These are phyloP conservation scores for Penicillium arizonense DNA, from an alignment of 495 filamentous ascomycete species.

Conservation along the genomic window DNA sequence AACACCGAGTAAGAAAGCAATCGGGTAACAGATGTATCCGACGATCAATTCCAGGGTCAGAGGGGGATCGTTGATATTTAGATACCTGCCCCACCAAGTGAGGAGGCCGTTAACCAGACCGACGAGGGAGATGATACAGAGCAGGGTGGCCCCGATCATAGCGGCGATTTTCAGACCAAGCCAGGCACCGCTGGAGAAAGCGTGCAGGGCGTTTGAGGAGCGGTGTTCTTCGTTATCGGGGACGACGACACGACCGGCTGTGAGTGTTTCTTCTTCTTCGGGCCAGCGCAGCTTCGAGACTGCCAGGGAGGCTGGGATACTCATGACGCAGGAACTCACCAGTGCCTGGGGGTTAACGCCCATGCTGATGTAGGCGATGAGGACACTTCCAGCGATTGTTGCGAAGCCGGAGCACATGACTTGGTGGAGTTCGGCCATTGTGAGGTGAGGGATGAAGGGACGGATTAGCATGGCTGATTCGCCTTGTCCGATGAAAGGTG, in stretches of 20 bases:
- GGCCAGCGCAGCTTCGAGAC: slow-evolving; percentile 86
- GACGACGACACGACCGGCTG: slow-evolving; percentile 74
- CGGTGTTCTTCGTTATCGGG: slow-evolving; percentile 66
- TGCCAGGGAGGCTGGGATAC: slow-evolving; percentile 83
- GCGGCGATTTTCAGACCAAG: slow-evolving; percentile 84
- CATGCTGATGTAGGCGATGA: slow-evolving; percentile 77
- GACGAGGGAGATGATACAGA: slow-evolving; percentile 84
- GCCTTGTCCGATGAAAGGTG: slow-evolving; percentile 91
- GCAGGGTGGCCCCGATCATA: slow-evolving; percentile 74
- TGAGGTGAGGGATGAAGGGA: slow-evolving; percentile 80
- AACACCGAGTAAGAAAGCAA: slow-evolving; percentile 85
- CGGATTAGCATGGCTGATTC: slow-evolving; percentile 91
- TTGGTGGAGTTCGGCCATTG: slow-evolving; percentile 83
- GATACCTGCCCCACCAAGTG: slow-evolving; percentile 85
- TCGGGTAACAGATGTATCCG: slow-evolving; percentile 79
- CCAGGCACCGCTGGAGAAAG: slow-evolving; percentile 86
- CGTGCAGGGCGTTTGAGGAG: slow-evolving; percentile 77
- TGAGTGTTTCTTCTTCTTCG: slow-evolving; percentile 81
- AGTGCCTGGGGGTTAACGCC: slow-evolving; percentile 81
- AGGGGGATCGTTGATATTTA: slow-evolving; percentile 65
- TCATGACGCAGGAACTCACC: slow-evolving; percentile 89
- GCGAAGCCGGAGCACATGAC: slow-evolving; percentile 80
- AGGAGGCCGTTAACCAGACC: slow-evolving; percentile 74
- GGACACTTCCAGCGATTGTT: slow-evolving; percentile 68
- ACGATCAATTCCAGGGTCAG: slow-evolving; percentile 76